Base-by-base conservation (phyloP, 2,329 filamentous ascomycete species). In the Canariomyces notabilis region DNA sequence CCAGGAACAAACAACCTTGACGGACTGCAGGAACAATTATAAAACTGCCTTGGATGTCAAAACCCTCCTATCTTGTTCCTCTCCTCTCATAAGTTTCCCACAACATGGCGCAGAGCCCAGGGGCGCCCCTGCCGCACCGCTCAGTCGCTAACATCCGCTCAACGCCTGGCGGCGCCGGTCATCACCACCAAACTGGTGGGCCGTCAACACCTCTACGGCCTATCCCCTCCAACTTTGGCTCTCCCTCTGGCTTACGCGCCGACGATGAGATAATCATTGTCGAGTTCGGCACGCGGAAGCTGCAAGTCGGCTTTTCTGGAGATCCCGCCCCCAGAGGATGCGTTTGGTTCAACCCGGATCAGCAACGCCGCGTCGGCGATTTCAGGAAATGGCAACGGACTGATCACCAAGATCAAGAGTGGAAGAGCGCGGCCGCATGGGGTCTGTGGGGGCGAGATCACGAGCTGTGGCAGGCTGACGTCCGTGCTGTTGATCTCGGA, bases 261-360 rank as follows among this genome's bases (percentile, higher is more conserved):
- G 89, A 95, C 58, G 93, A 98, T 60, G 93, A 96, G 56, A 74
- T 84, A 6, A 67, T 95, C 5, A 77, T 98, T 34, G 73, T 96
- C 42, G 89, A 97, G 63, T 64, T 97, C 29, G 90, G 89, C 1
- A 79, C 87, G 8, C 80, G 91, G 18, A 85, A 82, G 65, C 65
- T 97, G 20, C 81, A 85, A 36, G 83, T 85, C 8, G 93, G 93
- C 0, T 93, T 96, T 61, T 87, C 90, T 5, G 90, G 90, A 42
- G 90, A 95, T 64, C 77, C 82, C 35, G 68, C 74, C 3, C 89
- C 89, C 56, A 94, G 91, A 63, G 77, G 74, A 1, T 74, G 76
- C 12, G 69, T 90, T 18, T 73, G 77, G 18, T 91, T 89, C 63
- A 80, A 82, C 0, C 88, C 87, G 0, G 84, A 90, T 52, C 77